Evolutionary conservation across 257 asterid genomes (phyloP).

Genomic region (Gynochthodes officinalis): DNA sequence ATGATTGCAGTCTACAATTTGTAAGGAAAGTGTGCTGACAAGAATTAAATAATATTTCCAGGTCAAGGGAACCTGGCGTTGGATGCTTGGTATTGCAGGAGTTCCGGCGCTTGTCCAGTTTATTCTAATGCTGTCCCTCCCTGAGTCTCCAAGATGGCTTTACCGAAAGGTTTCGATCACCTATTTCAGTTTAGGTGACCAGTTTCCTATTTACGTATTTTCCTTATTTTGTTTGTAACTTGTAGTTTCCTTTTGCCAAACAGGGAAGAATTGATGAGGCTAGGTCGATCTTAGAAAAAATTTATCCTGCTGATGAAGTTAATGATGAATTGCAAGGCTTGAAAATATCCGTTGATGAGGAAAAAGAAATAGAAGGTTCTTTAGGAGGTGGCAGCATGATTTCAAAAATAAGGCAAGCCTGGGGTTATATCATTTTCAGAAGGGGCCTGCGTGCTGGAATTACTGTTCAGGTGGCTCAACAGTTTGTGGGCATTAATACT

Average conservation of each 20-base stretch:
- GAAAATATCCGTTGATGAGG: constrained; percentile 24
- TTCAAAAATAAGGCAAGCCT: constrained; percentile 33
- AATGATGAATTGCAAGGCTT: constrained; percentile 33
- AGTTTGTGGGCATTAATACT: constrained; percentile 64
- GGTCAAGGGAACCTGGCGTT: constrained; percentile 42
- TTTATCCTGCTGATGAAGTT: constrained; percentile 39
- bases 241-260: constrained; percentile 3
- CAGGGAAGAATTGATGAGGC: constrained; percentile 35
- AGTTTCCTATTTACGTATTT: background rate
- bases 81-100: constrained; percentile 46
- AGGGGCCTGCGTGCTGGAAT: constrained; percentile 54
- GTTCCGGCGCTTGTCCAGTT: constrained; percentile 34
- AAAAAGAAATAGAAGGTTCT: constrained; percentile 22
- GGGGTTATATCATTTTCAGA: constrained; percentile 41
- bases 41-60: constrained; percentile 1
- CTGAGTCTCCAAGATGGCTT: constrained; percentile 46
- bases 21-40: background rate
- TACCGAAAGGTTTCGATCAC: constrained; percentile 26
- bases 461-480: constrained; percentile 62
- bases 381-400: constrained; percentile 24
- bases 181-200: background rate
- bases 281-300: constrained; percentile 36
- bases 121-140: constrained; percentile 33
- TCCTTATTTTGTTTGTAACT: background rate
- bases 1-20: background rate